Conservation (phyloP, 192 early-diverging fungal species). For the Linnemannia hyalina region DNA sequence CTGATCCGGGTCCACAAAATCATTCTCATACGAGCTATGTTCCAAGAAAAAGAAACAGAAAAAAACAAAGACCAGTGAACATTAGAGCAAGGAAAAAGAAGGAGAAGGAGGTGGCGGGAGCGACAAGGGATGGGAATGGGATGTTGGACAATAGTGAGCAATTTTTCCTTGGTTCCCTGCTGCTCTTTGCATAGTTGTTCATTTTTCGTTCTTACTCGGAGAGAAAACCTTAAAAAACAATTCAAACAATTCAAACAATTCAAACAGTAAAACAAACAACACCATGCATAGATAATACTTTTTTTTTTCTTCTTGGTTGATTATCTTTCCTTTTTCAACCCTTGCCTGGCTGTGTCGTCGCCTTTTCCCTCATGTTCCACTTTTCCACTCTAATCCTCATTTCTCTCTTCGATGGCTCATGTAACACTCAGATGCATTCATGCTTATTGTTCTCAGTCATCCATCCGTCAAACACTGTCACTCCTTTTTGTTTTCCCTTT, state of each 20-base stretch:
- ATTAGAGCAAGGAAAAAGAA: not conserved
- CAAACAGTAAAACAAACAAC: too few relatives aligned
- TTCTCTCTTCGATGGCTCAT: not conserved
- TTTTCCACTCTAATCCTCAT: not conserved
- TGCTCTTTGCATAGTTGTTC: too few relatives aligned
- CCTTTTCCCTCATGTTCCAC: not conserved
- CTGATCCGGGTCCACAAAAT: constrained; percentile 11
- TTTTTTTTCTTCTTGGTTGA: not conserved
- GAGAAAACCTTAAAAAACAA: not conserved
- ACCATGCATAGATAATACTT: not conserved
- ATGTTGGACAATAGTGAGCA: not conserved
- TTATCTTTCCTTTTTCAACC: not conserved
- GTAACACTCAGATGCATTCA: not conserved
- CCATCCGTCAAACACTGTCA: not conserved
- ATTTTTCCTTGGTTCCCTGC: not conserved
- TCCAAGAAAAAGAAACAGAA: not conserved
- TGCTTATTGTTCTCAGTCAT: not conserved
- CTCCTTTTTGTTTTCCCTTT: too few relatives aligned
- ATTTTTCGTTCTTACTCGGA: too few relatives aligned
- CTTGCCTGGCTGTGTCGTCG: too few relatives aligned
- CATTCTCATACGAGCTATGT: constrained; percentile 9
- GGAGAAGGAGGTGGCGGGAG: not conserved
- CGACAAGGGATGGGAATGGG: not conserved
- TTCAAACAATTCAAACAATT: not conserved
- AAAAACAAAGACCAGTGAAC: not conserved